Conservation (phyloP, 805 yeast species). For the Candida sakaeoensis region DNA sequence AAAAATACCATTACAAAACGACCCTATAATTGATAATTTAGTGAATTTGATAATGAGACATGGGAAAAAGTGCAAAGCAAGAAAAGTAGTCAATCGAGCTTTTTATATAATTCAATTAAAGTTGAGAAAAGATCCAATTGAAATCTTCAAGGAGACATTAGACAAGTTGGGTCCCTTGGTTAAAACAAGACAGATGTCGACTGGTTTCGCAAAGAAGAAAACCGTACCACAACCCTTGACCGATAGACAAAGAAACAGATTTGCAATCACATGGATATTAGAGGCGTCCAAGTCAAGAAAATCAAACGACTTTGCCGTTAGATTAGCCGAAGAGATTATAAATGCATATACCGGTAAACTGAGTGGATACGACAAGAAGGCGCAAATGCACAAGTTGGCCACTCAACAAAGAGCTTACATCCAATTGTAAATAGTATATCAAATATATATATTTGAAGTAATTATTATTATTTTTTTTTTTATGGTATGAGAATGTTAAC, state of each 20-base stretch:
- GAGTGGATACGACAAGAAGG: conserved; percentile 79
- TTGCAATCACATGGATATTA: conserved; percentile 86
- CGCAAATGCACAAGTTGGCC: conserved; percentile 80
- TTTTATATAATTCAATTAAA: conserved; percentile 73
- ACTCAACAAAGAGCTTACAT: conserved; percentile 84
- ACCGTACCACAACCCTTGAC: conserved; percentile 81
- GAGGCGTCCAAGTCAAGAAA: conserved; percentile 80
- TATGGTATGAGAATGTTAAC: background rate
- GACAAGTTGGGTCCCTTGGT: conserved; percentile 85
- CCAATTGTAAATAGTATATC: conserved; percentile 18
- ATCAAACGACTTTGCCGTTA: conserved; percentile 76
- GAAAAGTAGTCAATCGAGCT: conserved; percentile 68
- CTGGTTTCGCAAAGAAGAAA: conserved; percentile 81
- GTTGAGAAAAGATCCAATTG: conserved; percentile 75
- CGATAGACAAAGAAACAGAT: conserved; percentile 77
- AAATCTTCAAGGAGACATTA: conserved; percentile 65
- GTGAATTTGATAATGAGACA: conserved; percentile 88
- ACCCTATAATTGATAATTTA: conserved; percentile 72
- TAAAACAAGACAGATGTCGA: conserved; percentile 68
- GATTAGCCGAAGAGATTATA: conserved; percentile 86
- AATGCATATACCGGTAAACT: conserved; percentile 75
- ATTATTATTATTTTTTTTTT: no score
- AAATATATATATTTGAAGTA: background rate
- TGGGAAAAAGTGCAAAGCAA: conserved; percentile 83
- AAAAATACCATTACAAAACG: conserved; percentile 59